Evolutionary conservation across 2,329 filamentous ascomycete genomes (phyloP), one percentile per base, ranked within the genome.

Genomic region (Stenocarpella maydis): DNA sequence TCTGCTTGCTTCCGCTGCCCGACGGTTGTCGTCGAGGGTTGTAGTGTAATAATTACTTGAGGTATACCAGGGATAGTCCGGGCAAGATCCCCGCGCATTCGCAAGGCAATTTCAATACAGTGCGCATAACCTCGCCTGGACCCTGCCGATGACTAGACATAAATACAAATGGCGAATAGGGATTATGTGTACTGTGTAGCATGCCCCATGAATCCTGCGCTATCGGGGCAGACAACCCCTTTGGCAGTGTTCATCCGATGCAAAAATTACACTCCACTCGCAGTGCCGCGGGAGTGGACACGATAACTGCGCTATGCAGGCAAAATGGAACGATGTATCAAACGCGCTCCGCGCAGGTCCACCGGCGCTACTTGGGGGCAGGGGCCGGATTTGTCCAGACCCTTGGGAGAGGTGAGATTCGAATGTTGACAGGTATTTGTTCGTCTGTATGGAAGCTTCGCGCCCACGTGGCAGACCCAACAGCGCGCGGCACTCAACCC

Each of bases 221-320:
- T 21, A n/a, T 47, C 58, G 58, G 58, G 58, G 58, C 41, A 61
- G 26, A 47, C 19, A 15, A 61, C 58, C 24, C 37, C 58, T 47
- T 61, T 41, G 41, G 58, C 58, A 24, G 26, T 61, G 41, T 37
- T 61, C 41, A 61, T 61, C 58, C 58, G 58, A 61, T 61, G 58
- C 41, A 61, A 28, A 41, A 61, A 61, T 34, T 26, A 61, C 34
- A 47, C 58, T 61, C 58, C 41, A 43, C 58, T 45, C 15, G 41
- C 6, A 14, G 21, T 21, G 45, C 31, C 24, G 41, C 41, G 28
- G 58, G 10, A 61, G 58, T 61, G 58, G 58, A 47, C 41, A 47
- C 58, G 37, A 21, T 1, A 61, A 34, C 26, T 47, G 41, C 26
- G 58, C 58, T 34, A 61, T 37, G 58, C 43, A 41, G 24, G n/a